phyloP scores from a whole-genome alignment of 2,329 filamentous ascomycete genomes.

The Tolypocladium sp. region DNA sequence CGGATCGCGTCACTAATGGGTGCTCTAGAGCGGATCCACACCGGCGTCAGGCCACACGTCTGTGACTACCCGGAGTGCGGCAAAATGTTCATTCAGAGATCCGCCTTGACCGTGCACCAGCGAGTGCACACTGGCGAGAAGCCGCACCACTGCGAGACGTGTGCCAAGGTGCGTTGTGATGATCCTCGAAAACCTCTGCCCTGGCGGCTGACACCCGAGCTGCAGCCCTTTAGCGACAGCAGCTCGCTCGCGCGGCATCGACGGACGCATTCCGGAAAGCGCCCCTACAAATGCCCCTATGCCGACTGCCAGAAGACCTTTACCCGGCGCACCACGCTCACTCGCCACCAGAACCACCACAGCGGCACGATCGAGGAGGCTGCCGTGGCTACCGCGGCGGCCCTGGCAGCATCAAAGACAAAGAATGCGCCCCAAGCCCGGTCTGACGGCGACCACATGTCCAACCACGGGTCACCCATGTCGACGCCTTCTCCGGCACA shows the following conservation, averaged over 20 bases:
- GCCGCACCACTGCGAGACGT: conserved; percentile 94
- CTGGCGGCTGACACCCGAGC: not conserved
- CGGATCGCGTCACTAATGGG: not conserved
- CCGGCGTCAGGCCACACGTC: conserved; percentile 79
- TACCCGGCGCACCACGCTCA: conserved; percentile 88
- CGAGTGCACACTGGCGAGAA: conserved; percentile 97
- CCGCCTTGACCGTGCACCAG: conserved; percentile 87
- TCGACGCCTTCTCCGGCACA: conserved; percentile 80
- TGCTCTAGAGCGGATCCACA: conserved; percentile 85
- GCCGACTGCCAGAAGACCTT: conserved; percentile 98
- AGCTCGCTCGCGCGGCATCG: conserved; percentile 89
- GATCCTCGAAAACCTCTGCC: not conserved
- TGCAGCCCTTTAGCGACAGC: conserved; percentile 87
- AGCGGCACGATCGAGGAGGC: conserved; percentile 93
- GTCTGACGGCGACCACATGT: conserved; percentile 63
- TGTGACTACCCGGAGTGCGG: conserved; percentile 84
- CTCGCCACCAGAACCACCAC: conserved; percentile 91
- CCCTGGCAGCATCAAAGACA: conserved; percentile 51
- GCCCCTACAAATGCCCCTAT: conserved; percentile 95
- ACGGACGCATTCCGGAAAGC: conserved; percentile 88
- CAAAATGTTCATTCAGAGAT: conserved; percentile 96
- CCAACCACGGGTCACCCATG: conserved; percentile 62
- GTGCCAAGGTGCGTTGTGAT: conserved; percentile 67
- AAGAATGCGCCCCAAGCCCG: conserved; percentile 39
- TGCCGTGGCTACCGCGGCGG: conserved; percentile 78